Evolutionary conservation across 768 basidiomycete genomes (phyloP).

Genomic region (Erythrobasidium yunnanense): DNA sequence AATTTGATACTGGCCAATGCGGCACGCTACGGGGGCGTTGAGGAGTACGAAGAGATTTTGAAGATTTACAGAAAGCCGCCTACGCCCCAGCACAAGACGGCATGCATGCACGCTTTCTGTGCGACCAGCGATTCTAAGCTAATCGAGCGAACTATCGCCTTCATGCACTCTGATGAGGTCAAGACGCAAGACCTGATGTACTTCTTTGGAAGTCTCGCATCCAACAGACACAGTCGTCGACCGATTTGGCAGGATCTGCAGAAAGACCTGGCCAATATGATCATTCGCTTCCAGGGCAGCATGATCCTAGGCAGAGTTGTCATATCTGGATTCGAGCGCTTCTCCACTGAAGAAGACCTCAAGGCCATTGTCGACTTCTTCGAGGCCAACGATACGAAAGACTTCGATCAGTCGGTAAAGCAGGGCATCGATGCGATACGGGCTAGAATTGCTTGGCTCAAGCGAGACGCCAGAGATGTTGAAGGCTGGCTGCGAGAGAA

Average conservation of each 20-base stretch:
- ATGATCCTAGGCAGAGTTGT: conserved; percentile 46
- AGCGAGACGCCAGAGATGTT: conserved; percentile 41
- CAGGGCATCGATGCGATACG: conserved; percentile 62
- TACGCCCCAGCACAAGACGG: conserved; percentile 60
- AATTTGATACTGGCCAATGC: conserved; percentile 46
- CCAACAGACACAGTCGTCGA: conserved; percentile 52
- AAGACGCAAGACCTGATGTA: conserved; percentile 48
- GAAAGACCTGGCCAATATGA: conserved; percentile 23
- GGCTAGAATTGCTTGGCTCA: conserved; percentile 53
- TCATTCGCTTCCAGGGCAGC: conserved; percentile 63
- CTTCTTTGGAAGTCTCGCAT: conserved; percentile 53
- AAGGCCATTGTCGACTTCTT: conserved; percentile 60
- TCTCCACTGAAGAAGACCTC: conserved; percentile 62
- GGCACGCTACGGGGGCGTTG: conserved; percentile 59
- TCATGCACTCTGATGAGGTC: conserved; percentile 48
- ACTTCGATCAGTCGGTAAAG: conserved; percentile 54
- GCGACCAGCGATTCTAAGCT: conserved; percentile 52
- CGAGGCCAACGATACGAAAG: conserved; percentile 54
- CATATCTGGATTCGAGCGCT: conserved; percentile 45
- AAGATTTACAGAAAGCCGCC: conserved; percentile 59
- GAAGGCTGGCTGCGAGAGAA: conserved; percentile 34
- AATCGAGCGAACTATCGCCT: conserved; percentile 39
- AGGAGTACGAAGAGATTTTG: conserved; percentile 57
- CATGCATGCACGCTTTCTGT: conserved; percentile 57
- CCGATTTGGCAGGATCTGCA: conserved; percentile 49